Evolutionary conservation across 2,329 filamentous ascomycete genomes (phyloP), one percentile per base, ranked within the genome.

Genomic region (Fusarium fracticaudum): DNA sequence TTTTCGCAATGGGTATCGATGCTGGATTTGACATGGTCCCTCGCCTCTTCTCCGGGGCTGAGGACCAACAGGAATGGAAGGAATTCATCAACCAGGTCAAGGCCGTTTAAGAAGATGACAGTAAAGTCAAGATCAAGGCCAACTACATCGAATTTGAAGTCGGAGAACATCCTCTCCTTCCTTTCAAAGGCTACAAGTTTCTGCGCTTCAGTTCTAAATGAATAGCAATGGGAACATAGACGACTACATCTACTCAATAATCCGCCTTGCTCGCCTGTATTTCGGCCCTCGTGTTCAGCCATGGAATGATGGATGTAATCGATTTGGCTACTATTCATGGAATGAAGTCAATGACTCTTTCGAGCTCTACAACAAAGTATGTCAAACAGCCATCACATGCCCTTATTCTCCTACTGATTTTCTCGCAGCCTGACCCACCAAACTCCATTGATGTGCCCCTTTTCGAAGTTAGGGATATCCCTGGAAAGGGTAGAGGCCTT

Each of bases 211-310:
- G 47, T 24, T n/a, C 47, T 33, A 13, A 12, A 18, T 15, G 20
- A 2, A 50, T 50, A 5, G 6, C 5, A 5, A 50, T n/a, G 20
- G 1, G 44, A 13, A 0, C 1, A 10, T 17, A 11, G 29, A 31
- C 4, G 0, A 0, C 22, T 18, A 6, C 22, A 31, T 50, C 29
- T 6, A 9, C 33, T 33, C 33, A 33, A 33, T 14, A 1, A 33
- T 33, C 2, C 33, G 5, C 3, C 33, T 33, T 33, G 33, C 33
- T 1, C 33, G 33, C 33, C 33, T 33, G 3, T 33, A 33, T 33
- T 14, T 33, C 13, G 33, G 33, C 33, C 33, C 33, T 14, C 33
- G 33, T 33, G 33, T 33, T 33, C 13, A 33, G 33, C 33, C 33
- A 33, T 33, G 33, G 33, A 33, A 33, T 2, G 33, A 33, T 33